phyloP scores from a whole-genome alignment of 1,284 basidiomycete genomes.

The Cryptococcus sp. region DNA sequence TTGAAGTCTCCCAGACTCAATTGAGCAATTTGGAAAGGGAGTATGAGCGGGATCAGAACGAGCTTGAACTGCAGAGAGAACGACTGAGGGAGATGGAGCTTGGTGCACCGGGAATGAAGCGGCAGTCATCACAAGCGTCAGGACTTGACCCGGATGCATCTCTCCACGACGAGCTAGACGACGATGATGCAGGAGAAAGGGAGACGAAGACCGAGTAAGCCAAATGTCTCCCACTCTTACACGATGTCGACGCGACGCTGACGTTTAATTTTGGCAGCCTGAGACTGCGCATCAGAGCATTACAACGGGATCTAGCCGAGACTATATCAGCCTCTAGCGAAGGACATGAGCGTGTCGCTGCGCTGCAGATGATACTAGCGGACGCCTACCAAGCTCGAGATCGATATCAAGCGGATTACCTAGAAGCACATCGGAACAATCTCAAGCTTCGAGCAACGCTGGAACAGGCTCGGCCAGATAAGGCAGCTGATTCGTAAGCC shows the following conservation, averaged over 20 bases:
- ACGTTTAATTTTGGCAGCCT: constrained; percentile 51
- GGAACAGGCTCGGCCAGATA: constrained; percentile 85
- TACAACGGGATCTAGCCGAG: constrained; percentile 79
- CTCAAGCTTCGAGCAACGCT: constrained; percentile 77
- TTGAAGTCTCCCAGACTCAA: constrained; percentile 71
- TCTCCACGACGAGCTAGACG: constrained; percentile 56
- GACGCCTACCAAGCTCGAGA: constrained; percentile 88
- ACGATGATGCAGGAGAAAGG: constrained; percentile 61
- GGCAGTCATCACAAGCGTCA: constrained; percentile 8
- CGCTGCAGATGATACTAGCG: constrained; percentile 85
- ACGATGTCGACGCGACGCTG: not conserved
- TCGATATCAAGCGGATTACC: constrained; percentile 85
- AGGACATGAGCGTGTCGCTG: constrained; percentile 71
- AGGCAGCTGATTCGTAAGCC: constrained; percentile 73
- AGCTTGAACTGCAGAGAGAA: constrained; percentile 85
- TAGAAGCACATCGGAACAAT: constrained; percentile 79
- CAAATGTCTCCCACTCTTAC: not conserved
- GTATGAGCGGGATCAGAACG: constrained; percentile 76
- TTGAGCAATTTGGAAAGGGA: constrained; percentile 65
- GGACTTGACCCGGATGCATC: constrained; percentile 18
- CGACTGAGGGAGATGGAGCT: constrained; percentile 86
- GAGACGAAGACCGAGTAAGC: constrained; percentile 78
- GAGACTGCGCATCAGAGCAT: constrained; percentile 77
- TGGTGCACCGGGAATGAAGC: constrained; percentile 13
- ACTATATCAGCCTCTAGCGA: constrained; percentile 67